Evolutionary conservation across 2,329 filamentous ascomycete genomes (phyloP).

Genomic region (Cylindrodendrum hubeiense): DNA sequence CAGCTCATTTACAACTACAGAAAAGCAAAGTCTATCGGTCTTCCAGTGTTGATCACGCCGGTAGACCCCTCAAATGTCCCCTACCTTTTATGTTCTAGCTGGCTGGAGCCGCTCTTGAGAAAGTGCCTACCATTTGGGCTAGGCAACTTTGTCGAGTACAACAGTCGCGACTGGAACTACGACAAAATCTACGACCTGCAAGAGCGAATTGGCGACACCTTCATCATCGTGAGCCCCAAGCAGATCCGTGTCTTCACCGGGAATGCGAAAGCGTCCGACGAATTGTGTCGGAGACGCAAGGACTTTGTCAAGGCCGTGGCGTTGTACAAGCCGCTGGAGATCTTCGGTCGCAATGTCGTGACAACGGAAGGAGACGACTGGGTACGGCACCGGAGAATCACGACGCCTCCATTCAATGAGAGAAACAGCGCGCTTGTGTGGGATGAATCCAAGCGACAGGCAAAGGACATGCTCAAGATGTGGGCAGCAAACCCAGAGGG

Average conservation of each 20-base stretch:
- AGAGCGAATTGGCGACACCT: constrained; percentile 37
- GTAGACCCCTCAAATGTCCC: constrained; percentile 37
- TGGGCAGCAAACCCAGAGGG: constrained; percentile 30
- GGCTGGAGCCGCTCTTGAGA: constrained; percentile 27
- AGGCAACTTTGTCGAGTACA: constrained; percentile 38
- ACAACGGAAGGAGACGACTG: constrained; percentile 37
- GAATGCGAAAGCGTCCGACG: constrained; percentile 32
- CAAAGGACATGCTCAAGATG: constrained; percentile 33
- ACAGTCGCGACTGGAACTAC: constrained; percentile 39
- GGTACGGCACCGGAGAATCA: constrained; percentile 34
- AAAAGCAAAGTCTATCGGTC: constrained; percentile 31
- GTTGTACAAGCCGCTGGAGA: constrained; percentile 37
- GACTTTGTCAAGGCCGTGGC: constrained; percentile 37
- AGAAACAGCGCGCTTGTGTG: constrained; percentile 36
- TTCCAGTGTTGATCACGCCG: constrained; percentile 32
- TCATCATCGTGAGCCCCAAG: constrained; percentile 37
- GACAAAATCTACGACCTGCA: constrained; percentile 34
- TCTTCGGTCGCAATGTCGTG: constrained; percentile 37
- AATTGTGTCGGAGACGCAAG: constrained; percentile 31
- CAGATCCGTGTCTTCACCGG: constrained; percentile 37
- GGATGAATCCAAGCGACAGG: constrained; percentile 33
- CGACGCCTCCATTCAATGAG: constrained; percentile 38
- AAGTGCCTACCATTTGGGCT: constrained; percentile 24
- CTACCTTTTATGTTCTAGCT: constrained; percentile 27
- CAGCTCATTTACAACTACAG: constrained; percentile 31